A percentile compares a stretch with the other conserved stretches of the same genome.
Conservation (phyloP, 2,329 filamentous ascomycete genomes). For the Exophiala bonariae region DNA sequence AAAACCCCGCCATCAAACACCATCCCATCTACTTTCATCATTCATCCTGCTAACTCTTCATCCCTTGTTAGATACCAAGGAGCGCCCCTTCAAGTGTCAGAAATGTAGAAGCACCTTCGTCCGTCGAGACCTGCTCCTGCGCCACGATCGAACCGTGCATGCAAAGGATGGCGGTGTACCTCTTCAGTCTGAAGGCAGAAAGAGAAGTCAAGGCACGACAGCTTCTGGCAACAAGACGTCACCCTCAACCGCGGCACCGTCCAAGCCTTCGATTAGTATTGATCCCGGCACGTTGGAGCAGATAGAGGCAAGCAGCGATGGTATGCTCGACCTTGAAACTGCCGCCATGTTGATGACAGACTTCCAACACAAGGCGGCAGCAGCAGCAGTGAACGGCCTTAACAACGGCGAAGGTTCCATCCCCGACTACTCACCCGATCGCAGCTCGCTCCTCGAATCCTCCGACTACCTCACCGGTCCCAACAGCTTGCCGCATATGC, state of each 20-base stretch:
- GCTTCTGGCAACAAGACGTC: slow-evolving; percentile 58
- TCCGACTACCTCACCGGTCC: slow-evolving; percentile 75
- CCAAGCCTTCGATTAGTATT: slow-evolving; percentile 76
- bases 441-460: slow-evolving; percentile 72
- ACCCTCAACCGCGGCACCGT: slow-evolving; percentile 50
- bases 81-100: slow-evolving; percentile 96
- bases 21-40: slow-evolving; percentile 1
- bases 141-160: slow-evolving; percentile 97
- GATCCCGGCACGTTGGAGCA: slow-evolving; percentile 87
- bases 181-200: slow-evolving; percentile 32
- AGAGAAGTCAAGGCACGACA: slow-evolving; percentile 54
- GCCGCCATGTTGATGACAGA: slow-evolving; percentile 98
- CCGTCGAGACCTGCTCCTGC: slow-evolving; percentile 89
- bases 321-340: slow-evolving; percentile 92
- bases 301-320: slow-evolving; percentile 86
- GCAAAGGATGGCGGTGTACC: slow-evolving; percentile 81
- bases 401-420: slow-evolving; percentile 48
- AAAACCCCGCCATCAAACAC: slow-evolving; percentile 20
- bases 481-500: slow-evolving; percentile 80
- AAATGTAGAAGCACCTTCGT: slow-evolving; percentile 99
- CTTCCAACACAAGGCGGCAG: slow-evolving; percentile 93
- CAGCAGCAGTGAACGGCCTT: slow-evolving; percentile 55
- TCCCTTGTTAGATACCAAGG: slow-evolving; percentile 78
- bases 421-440: slow-evolving; percentile 72
- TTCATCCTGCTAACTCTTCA: slow-evolving; percentile 14